Evolutionary conservation across 495 filamentous ascomycete species (phyloP), one percentile per base, ranked within the genome.

Genomic region (Penicillium coffeae): DNA sequence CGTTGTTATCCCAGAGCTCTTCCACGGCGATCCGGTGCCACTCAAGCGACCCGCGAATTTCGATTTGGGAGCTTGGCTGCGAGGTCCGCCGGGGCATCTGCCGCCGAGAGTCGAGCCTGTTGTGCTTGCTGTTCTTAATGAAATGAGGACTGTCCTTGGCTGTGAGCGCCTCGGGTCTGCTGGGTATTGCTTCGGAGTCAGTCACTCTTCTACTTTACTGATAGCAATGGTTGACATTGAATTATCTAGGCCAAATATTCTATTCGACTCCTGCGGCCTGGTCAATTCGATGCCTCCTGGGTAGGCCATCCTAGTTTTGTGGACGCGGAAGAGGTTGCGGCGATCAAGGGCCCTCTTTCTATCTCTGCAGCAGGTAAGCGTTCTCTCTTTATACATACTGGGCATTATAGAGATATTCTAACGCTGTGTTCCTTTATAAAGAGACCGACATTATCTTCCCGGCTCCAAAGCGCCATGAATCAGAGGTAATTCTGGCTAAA

Each of bases 111-210:
- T 90, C 3, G 82, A 87, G 42, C 78, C 80, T 2, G 76, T 87
- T 46, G 66, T 89, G 38, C 67, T 76, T 15, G 63, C 68, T 1
- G 63, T 77, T 13, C 62, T 88, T 42, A 69, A 68, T 14, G 76
- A 79, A 54, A 68, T 87, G 61, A 74, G 72, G 47, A 62, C 50
- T 2, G 59, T 59, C 16, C 58, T 81, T 9, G 78, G 81, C 63
- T 51, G 75, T 36, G 80, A 82, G 65, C 80, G 76, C 55, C 64
- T 92, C 34, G 88, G 83, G 1, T 78, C 73, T 33, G 75, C 85
- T 2, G 88, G 88, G 8, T 90, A 90, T 71, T 92, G 88, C 71
- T 92, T 90, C 58, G 88, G 88, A 6, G 56, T 59, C 48, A 21
- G 58, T 46, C 18, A 2, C 21, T 42, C 2, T 13, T 20, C 35